Percentiles rank a stretch among this genome's conserved stretches.
Conservation (phyloP, 2,329 filamentous ascomycete genomes). For the Trichophyton schoenleinii region DNA sequence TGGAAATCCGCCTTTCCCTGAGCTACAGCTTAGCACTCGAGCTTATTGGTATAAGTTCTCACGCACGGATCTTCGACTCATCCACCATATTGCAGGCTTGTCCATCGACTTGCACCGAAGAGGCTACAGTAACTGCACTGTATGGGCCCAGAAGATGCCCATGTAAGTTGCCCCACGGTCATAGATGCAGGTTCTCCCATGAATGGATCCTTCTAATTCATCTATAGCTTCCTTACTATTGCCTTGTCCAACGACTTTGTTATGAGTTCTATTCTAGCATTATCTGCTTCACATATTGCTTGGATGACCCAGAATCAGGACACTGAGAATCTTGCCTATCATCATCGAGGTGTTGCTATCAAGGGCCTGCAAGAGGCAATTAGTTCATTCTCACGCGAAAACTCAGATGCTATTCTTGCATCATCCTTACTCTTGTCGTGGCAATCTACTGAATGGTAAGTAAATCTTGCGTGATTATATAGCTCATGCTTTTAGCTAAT, state of each 20-base stretch:
- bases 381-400: constrained; percentile 67
- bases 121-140: constrained; percentile 68
- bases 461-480: constrained; percentile 13
- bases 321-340: constrained; percentile 76
- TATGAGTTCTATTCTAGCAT: constrained; percentile 82
- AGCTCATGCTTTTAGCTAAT: constrained; percentile 16
- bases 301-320: constrained; percentile 77
- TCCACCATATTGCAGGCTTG: constrained; percentile 79
- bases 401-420: constrained; percentile 81
- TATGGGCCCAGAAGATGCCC: constrained; percentile 88
- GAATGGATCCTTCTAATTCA: constrained; percentile 17
- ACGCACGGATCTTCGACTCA: constrained; percentile 68
- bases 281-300: constrained; percentile 89
- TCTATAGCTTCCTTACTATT: constrained; percentile 61
- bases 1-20: constrained; percentile 73
- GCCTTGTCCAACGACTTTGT: constrained; percentile 74
- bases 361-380: constrained; percentile 84
- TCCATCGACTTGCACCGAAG: constrained; percentile 68
- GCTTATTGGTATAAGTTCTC: constrained; percentile 61
- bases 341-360: constrained; percentile 74
- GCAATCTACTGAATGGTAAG: constrained; percentile 93
- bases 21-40: constrained; percentile 62
- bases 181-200: neutral
- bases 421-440: constrained; percentile 86
- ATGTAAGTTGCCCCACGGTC: constrained; percentile 49